Conservation (phyloP, 352 stramenopile species). For the Globisporangium iwayamae region DNA sequence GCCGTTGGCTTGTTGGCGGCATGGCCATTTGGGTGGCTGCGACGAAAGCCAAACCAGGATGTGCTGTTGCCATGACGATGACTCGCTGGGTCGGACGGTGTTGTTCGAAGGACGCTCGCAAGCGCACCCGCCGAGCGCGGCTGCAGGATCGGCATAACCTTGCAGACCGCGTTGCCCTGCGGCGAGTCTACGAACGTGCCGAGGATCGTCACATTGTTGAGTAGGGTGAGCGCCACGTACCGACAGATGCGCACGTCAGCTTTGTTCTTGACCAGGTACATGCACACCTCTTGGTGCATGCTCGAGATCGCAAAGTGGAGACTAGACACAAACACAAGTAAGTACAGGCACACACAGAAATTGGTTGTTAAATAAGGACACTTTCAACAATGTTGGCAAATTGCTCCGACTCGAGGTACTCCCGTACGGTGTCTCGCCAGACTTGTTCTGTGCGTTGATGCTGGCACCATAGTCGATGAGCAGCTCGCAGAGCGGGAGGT, state of each 20-base stretch:
- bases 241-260: slow-evolving; percentile 62
- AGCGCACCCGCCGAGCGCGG: slow-evolving; percentile 25
- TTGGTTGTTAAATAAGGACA: background rate
- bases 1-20: background rate
- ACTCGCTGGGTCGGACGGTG: background rate
- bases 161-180: slow-evolving; percentile 37
- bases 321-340: slow-evolving; percentile 21
- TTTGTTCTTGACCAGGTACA: slow-evolving; percentile 50
- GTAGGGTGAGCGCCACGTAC: slow-evolving; percentile 49
- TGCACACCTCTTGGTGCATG: slow-evolving; percentile 63
- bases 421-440: slow-evolving; percentile 68
- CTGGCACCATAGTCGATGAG: slow-evolving; percentile 62
- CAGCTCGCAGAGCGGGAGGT: slow-evolving; percentile 59
- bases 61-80: background rate
- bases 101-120: slow-evolving; percentile 8
- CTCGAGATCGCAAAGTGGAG: slow-evolving; percentile 83
- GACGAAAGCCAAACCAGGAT: background rate
- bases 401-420: too few species aligned
- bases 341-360: background rate
- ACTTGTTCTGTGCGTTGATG: slow-evolving; percentile 78
- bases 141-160: slow-evolving; percentile 59
- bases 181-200: slow-evolving; percentile 66
- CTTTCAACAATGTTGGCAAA: background rate
- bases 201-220: slow-evolving; percentile 48
- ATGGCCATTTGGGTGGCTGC: background rate